Evolutionary conservation across 768 basidiomycete genomes (phyloP), one percentile per base, ranked within the genome.

Genomic region (Gyrodon lividus): DNA sequence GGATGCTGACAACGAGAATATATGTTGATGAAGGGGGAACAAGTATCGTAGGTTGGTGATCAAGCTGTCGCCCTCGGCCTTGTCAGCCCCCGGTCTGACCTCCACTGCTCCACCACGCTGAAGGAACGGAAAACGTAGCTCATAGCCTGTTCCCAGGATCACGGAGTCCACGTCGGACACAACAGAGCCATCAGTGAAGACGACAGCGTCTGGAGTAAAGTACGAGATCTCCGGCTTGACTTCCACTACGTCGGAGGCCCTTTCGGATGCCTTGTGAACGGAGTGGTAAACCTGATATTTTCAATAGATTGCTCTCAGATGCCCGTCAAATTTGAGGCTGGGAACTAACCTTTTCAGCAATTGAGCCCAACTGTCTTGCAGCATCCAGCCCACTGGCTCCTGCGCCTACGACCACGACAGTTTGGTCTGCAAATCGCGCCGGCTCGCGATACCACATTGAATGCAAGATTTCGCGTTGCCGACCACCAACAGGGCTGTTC

Each of bases 391-490:
- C 79, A 46, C 72, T 74, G 1, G 67, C 68, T 5, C 72, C 72
- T 46, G 72, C 75, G 1, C 78, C 76, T 2, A 78, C 75, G 30
- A 83, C 68, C 12, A 83, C 54, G 1, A 83, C 74, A 4, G 62
- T 70, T 19, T 62, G 70, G 28, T 69, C 70, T 4, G 56, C 46
- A 58, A 74, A 82, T 14, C 57, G 60, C 39, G 74, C 68, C 7
- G 79, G 76, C n/a, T 70, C 59, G 28, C 80, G 74, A 55, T 77
- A 81, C 66, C 72, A 81, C 13, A 80, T 69, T 2, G 77, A 78
- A 58, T 83, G 80, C 28, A 75, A 38, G 3, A 80, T 70, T 49
- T 73, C 64, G 26, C 77, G 70, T 38, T 61, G 51, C 13, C 61
- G 54, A 9, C 44, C 50, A 5, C 55, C 57, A 4, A 30, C 28